phyloP scores from a whole-genome alignment of 106 monocot genomes.

The Dioscorea alata region DNA sequence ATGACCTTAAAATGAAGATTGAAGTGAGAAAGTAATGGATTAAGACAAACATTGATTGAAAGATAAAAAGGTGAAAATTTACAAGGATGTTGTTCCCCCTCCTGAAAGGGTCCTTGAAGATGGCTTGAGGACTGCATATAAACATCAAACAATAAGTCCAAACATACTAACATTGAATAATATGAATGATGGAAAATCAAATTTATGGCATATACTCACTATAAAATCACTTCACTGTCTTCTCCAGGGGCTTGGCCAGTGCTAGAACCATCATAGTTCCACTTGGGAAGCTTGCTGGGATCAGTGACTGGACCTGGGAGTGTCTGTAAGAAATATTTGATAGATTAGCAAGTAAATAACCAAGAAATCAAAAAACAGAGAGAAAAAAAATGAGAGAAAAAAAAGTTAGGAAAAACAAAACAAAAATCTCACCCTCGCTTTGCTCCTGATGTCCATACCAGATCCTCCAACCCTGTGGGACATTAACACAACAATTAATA shows the following conservation, averaged over 20 bases:
- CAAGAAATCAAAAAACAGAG: background rate
- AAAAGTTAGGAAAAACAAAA: background rate
- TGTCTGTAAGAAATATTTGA: conserved; percentile 20
- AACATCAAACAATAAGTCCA: background rate
- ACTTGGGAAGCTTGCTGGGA: conserved; percentile 40
- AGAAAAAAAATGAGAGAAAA: background rate
- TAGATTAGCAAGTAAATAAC: background rate
- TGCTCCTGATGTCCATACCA: conserved; percentile 53
- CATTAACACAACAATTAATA: too few relatives aligned
- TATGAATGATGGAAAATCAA: background rate
- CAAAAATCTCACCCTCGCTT: conserved; percentile 32
- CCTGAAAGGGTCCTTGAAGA: conserved; percentile 68
- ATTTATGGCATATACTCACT: conserved; percentile 16
- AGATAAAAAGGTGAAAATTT: background rate
- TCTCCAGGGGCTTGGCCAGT: conserved; percentile 51
- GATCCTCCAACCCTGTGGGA: conserved; percentile 48
- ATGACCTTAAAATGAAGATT: conserved; percentile 39
- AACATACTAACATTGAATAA: background rate
- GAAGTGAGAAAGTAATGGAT: background rate
- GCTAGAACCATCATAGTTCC: conserved; percentile 66
- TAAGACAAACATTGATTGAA: background rate
- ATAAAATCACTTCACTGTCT: conserved; percentile 62
- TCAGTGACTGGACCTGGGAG: conserved; percentile 22
- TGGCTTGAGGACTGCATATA: conserved; percentile 51
- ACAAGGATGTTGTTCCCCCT: conserved; percentile 73